Evolutionary conservation across 441 rosid species (phyloP).

Genomic region (Erysimum pusillum): DNA sequence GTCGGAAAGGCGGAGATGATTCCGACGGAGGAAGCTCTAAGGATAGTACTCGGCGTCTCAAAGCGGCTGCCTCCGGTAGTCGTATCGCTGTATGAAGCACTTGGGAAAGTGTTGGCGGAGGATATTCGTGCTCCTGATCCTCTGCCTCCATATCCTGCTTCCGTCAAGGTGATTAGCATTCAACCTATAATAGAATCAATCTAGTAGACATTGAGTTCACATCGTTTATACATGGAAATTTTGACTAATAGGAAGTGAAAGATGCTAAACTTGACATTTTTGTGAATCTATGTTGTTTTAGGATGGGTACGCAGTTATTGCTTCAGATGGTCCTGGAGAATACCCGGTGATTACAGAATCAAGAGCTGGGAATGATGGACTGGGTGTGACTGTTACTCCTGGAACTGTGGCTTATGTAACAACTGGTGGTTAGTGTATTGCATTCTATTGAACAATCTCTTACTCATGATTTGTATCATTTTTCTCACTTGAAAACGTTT

Average conservation of each 20-base stretch:
- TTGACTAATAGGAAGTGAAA: background rate
- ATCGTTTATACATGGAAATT: background rate
- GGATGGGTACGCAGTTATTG: conserved; percentile 97
- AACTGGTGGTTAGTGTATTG: conserved; percentile 78
- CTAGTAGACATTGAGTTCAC: background rate
- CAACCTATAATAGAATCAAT: background rate
- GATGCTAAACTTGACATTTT: background rate
- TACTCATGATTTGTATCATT: background rate
- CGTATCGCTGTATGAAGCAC: conserved; percentile 69
- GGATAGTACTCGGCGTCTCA: conserved; percentile 61
- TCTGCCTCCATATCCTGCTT: conserved; percentile 93
- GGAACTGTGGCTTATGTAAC: conserved; percentile 98
- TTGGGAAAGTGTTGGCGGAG: conserved; percentile 84
- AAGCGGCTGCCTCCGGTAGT: conserved; percentile 64
- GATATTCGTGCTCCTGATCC: conserved; percentile 88
- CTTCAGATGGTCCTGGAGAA: conserved; percentile 98
- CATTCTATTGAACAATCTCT: background rate
- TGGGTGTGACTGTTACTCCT: conserved; percentile 80
- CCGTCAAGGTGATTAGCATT: conserved; percentile 63
- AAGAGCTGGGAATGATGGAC: conserved; percentile 95
- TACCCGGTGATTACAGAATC: conserved; percentile 89
- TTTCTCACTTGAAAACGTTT: background rate
- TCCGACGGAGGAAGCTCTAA: conserved; percentile 72
- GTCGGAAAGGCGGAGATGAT: conserved; percentile 54
- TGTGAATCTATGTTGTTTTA: conserved; percentile 48